phyloP scores from a whole-genome alignment of 2,329 filamentous ascomycete species.

The Calonectria pauciramosa region DNA sequence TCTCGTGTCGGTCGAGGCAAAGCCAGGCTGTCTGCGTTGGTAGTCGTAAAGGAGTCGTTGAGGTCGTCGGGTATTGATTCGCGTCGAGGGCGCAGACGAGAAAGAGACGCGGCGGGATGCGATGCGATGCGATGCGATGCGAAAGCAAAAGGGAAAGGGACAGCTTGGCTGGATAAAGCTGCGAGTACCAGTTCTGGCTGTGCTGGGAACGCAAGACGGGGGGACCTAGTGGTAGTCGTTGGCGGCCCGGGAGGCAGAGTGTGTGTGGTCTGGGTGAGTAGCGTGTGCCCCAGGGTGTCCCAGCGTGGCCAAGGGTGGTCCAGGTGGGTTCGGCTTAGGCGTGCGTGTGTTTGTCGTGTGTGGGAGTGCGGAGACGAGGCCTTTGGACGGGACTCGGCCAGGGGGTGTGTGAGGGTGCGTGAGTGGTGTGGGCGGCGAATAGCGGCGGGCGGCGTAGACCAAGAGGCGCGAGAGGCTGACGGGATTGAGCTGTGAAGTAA shows the following conservation, averaged over 20 bases:
- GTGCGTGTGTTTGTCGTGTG: constrained; percentile 2
- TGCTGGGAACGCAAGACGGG: constrained; percentile 35
- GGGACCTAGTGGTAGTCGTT: constrained; percentile 36
- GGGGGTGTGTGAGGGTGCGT: not conserved
- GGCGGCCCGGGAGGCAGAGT: constrained; percentile 10
- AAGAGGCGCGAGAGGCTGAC: constrained; percentile 11
- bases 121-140: constrained; percentile 38
- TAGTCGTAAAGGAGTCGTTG: constrained; percentile 27
- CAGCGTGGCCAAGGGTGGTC: constrained; percentile 15
- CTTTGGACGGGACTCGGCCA: constrained; percentile 4
- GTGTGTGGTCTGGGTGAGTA: constrained; percentile 3
- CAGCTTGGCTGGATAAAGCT: constrained; percentile 43
- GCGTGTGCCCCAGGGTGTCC: constrained; percentile 11
- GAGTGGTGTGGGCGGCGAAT: constrained; percentile 13
- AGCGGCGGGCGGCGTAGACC: constrained; percentile 14
- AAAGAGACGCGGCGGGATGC: constrained; percentile 29
- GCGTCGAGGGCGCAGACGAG: constrained; percentile 15
- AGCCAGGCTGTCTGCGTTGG: constrained; percentile 29
- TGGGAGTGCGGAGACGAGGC: constrained; percentile 16
- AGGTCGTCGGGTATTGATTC: constrained; percentile 23
- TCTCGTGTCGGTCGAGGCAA: constrained; percentile 27
- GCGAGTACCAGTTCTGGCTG: constrained; percentile 6
- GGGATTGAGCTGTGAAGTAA: not conserved
- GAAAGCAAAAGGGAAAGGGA: constrained; percentile 44
- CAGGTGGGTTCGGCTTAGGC: not conserved